Evolutionary conservation across 257 asterid genomes (phyloP).

Genomic region (Capsicum chinense): DNA sequence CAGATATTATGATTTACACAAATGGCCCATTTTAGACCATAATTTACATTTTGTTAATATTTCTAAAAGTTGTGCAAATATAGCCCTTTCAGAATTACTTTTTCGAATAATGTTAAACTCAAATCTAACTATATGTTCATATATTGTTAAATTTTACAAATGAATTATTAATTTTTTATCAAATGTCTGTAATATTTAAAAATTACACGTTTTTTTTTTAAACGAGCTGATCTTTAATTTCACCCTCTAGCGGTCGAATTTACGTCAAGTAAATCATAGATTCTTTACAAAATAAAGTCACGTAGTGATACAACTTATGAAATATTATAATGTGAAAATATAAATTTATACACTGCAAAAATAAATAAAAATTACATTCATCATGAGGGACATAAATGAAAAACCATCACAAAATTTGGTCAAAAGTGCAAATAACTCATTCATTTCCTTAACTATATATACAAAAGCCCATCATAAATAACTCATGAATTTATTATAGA

Average conservation of each 20-base stretch:
- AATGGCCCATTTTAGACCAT: background rate
- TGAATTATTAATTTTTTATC: background rate
- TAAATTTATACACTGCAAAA: background rate
- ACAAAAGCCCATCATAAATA: conserved; percentile 35
- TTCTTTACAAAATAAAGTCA: background rate
- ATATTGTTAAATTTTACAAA: too few species aligned
- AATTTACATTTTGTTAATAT: background rate
- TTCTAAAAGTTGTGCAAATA: background rate
- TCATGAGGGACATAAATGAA: background rate
- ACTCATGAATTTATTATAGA: conserved; percentile 41
- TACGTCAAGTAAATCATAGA: too few species aligned
- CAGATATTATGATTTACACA: background rate
- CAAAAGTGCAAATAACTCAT: conserved; percentile 8
- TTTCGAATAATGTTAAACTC: background rate
- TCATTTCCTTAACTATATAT: background rate
- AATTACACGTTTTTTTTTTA: background rate
- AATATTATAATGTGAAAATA: background rate
- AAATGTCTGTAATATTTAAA: background rate
- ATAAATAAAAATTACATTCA: background rate
- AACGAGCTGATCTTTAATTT: background rate
- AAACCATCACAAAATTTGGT: background rate
- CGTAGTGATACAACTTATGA: background rate
- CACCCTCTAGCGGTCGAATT: background rate
- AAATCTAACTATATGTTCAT: background rate
- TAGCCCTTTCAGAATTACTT: background rate